These are phyloP conservation scores for Dichotomocladium elegans DNA, from an alignment of 371 early-diverging fungal species.

Conservation along the genomic window DNA sequence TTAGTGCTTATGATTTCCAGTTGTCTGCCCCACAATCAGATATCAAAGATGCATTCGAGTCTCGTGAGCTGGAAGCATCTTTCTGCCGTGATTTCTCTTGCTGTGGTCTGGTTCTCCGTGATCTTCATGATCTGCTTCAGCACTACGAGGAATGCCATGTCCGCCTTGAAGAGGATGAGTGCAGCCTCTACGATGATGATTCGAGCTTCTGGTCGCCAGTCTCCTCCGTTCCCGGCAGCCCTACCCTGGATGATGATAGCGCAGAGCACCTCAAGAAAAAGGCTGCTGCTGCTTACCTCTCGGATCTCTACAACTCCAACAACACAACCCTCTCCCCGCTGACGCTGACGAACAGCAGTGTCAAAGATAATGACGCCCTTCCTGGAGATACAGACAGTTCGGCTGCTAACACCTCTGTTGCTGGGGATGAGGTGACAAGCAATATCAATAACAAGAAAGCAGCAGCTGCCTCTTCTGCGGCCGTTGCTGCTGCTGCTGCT, in stretches of 20 bases:
- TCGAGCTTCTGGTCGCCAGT: conserved; percentile 31
- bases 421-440: too few species aligned
- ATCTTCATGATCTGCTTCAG: conserved; percentile 90
- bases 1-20: conserved; percentile 43
- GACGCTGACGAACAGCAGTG: too few species aligned
- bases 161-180: conserved; percentile 76
- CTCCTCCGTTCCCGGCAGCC: conserved; percentile 27
- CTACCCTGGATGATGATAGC: conserved; percentile 22
- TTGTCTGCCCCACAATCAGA: conserved; percentile 36
- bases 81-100: conserved; percentile 94
- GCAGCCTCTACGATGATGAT: conserved; percentile 33
- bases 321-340: conserved; percentile 11
- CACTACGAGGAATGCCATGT: conserved; percentile 96
- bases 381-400: conserved; percentile 1
- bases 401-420: background rate
- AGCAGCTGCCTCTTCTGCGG: background rate
- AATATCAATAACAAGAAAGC: background rate
- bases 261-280: conserved; percentile 27
- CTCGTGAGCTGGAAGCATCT: conserved; percentile 78
- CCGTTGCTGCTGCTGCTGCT: background rate
- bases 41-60: conserved; percentile 41
- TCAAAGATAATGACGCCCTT: too few species aligned
- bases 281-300: conserved; percentile 42
- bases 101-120: conserved; percentile 81
- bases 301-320: conserved; percentile 35